Percentiles rank a stretch among this genome's conserved stretches.
These are phyloP conservation scores for Tetrapyrgos nigripes DNA, from an alignment of 1,284 basidiomycete genomes.

Conservation along the genomic window DNA sequence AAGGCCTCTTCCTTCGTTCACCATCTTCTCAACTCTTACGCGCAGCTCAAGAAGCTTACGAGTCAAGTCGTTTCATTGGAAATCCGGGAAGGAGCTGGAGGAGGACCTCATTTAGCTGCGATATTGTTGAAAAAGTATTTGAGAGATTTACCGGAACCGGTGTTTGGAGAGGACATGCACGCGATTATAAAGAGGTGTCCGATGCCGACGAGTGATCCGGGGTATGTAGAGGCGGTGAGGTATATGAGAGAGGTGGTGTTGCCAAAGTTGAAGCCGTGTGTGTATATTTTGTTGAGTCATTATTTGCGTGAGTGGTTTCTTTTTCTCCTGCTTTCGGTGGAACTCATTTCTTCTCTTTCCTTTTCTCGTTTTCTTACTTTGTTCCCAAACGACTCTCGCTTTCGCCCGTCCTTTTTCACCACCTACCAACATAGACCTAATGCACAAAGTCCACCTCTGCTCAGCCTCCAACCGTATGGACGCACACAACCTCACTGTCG, in stretches of 20 bases:
- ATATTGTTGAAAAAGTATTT: slow-evolving; percentile 87
- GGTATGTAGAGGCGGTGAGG: slow-evolving; percentile 59
- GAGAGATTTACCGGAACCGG: slow-evolving; percentile 76
- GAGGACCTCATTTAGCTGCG: slow-evolving; percentile 75
- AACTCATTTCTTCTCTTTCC: slow-evolving; percentile 4
- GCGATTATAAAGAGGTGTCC: slow-evolving; percentile 74
- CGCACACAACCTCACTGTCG: slow-evolving; percentile 81
- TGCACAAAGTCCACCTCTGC: slow-evolving; percentile 78
- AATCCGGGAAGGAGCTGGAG: slow-evolving; percentile 47
- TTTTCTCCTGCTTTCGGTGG: background rate
- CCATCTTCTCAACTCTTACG: slow-evolving; percentile 69
- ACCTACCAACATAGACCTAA: too few relatives aligned
- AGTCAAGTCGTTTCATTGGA: slow-evolving; percentile 82
- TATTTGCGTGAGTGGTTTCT: slow-evolving; percentile 67
- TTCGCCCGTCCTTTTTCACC: too few relatives aligned
- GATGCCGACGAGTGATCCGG: slow-evolving; percentile 53
- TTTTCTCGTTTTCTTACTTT: too few relatives aligned
- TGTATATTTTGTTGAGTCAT: slow-evolving; percentile 76
- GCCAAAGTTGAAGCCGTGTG: slow-evolving; percentile 69
- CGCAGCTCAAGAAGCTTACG: slow-evolving; percentile 82
- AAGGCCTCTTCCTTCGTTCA: slow-evolving; percentile 83
- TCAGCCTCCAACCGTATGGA: slow-evolving; percentile 79
- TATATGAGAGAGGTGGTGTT: slow-evolving; percentile 75
- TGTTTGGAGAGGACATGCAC: slow-evolving; percentile 76
- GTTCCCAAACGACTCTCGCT: background rate